Evolutionary conservation across 768 basidiomycete species (phyloP).

Genomic region (Cytidiella melzeri): DNA sequence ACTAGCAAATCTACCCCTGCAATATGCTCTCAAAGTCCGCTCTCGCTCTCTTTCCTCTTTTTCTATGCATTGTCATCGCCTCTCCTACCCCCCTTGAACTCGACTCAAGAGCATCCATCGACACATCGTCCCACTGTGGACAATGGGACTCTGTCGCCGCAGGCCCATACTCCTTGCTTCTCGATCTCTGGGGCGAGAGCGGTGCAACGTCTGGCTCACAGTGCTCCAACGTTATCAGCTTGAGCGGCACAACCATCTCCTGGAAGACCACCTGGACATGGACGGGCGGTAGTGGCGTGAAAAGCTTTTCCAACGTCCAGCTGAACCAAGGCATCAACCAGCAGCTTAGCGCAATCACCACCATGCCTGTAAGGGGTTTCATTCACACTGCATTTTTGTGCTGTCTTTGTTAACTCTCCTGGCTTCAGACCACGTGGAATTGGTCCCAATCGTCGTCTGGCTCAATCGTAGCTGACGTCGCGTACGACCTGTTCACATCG

Average conservation of each 20-base stretch:
- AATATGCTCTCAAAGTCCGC: not conserved
- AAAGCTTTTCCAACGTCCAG: conserved; percentile 57
- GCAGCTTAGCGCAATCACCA: conserved; percentile 45
- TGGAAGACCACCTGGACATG: conserved; percentile 54
- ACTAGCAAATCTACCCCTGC: not conserved
- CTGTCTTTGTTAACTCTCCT: not conserved
- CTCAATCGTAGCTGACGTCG: conserved; percentile 45
- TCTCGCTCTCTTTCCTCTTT: not conserved
- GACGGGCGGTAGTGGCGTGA: conserved; percentile 46
- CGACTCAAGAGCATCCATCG: conserved; percentile 15
- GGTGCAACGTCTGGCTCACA: conserved; percentile 43
- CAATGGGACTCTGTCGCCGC: conserved; percentile 46
- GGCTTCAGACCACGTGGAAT: conserved; percentile 42
- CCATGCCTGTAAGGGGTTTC: conserved; percentile 43
- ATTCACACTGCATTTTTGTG: not conserved
- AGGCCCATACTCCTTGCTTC: conserved; percentile 42
- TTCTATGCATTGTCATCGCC: conserved; percentile 1
- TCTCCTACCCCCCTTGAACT: conserved; percentile 6
- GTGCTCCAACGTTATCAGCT: conserved; percentile 41
- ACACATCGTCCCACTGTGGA: conserved; percentile 31
- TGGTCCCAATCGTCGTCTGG: conserved; percentile 45
- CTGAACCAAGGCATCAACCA: conserved; percentile 45
- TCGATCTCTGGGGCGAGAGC: conserved; percentile 40
- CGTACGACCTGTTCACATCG: conserved; percentile 63
- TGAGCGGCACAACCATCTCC: conserved; percentile 34